phyloP scores from a whole-genome alignment of 768 basidiomycete species.

The Trametes gibbosa region DNA sequence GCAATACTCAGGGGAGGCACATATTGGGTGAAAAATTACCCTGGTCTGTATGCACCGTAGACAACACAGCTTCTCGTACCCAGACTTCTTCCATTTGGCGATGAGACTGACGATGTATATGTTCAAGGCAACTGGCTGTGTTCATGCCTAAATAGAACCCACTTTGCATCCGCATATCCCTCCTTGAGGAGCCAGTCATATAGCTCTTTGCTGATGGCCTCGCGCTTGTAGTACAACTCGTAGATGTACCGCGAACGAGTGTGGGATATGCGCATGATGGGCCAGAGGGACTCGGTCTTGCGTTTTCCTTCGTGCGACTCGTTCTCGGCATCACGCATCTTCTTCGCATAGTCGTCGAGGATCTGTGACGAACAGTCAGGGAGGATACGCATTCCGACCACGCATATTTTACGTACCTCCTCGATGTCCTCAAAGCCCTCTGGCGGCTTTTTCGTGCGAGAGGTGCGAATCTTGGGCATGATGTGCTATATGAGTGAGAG shows the following conservation, averaged over 20 bases:
- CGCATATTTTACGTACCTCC: slow-evolving; percentile 45
- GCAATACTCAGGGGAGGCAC: not conserved
- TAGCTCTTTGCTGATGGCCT: slow-evolving; percentile 87
- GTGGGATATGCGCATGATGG: slow-evolving; percentile 98
- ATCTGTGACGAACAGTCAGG: slow-evolving; percentile 47
- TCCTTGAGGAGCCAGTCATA: slow-evolving; percentile 98
- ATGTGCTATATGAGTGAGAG: not conserved
- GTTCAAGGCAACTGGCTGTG: slow-evolving; percentile 24
- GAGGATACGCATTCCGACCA: not conserved
- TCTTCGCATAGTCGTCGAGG: slow-evolving; percentile 97
- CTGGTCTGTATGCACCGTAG: slow-evolving; percentile 94
- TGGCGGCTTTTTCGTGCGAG: slow-evolving; percentile 90
- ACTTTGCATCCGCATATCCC: slow-evolving; percentile 97
- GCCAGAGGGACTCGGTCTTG: slow-evolving; percentile 87
- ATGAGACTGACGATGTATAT: slow-evolving; percentile 58
- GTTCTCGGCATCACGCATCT: slow-evolving; percentile 99
- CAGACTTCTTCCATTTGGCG: slow-evolving; percentile 99
- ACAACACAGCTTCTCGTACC: slow-evolving; percentile 98
- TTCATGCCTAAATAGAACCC: slow-evolving; percentile 1
- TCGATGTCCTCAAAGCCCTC: slow-evolving; percentile 97
- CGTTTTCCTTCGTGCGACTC: slow-evolving; percentile 98
- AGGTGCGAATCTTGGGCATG: slow-evolving; percentile 94
- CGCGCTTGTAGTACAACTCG: slow-evolving; percentile 97
- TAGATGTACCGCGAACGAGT: slow-evolving; percentile 96
- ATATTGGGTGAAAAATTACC: slow-evolving; percentile 37